phyloP scores from a whole-genome alignment of 306 rosid genomes.

The Fagus crenata region DNA sequence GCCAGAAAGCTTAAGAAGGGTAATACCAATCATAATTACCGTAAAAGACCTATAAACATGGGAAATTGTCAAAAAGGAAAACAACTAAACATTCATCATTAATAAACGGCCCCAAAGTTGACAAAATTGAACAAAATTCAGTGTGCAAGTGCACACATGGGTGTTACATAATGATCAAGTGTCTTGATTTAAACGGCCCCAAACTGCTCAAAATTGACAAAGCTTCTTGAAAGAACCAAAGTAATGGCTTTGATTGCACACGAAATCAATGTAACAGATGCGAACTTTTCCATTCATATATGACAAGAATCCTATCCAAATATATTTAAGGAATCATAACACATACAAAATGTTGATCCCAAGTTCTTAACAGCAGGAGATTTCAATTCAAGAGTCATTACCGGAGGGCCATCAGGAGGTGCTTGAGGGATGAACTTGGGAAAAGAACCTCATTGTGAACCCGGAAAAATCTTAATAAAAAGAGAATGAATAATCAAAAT shows the following conservation, averaged over 20 bases:
- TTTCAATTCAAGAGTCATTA: slow-evolving; percentile 23
- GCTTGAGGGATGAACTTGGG: slow-evolving; percentile 83
- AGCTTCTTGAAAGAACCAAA: neutral
- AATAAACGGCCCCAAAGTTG: neutral
- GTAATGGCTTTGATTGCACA: too few species aligned
- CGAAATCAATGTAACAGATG: neutral
- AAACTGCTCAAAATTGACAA: neutral
- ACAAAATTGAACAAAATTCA: neutral
- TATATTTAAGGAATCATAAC: neutral
- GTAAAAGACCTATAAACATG: too few species aligned
- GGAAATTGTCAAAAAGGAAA: slow-evolving; percentile 2
- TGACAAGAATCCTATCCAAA: neutral
- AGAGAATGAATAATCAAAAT: too few species aligned
- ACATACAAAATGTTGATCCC: neutral
- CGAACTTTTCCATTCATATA: neutral
- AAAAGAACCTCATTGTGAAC: too few species aligned
- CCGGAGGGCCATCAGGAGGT: slow-evolving; percentile 80
- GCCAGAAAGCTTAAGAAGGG: slow-evolving; percentile 6
- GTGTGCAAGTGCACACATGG: slow-evolving; percentile 1
- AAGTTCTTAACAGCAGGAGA: neutral
- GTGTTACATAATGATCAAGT: slow-evolving; percentile 2
- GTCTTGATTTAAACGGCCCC: neutral
- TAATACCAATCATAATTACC: neutral
- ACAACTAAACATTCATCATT: slow-evolving; percentile 11
- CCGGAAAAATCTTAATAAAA: too few species aligned